phyloP scores from a whole-genome alignment of 1,284 basidiomycete species.

The Rhodotorula sp. region DNA sequence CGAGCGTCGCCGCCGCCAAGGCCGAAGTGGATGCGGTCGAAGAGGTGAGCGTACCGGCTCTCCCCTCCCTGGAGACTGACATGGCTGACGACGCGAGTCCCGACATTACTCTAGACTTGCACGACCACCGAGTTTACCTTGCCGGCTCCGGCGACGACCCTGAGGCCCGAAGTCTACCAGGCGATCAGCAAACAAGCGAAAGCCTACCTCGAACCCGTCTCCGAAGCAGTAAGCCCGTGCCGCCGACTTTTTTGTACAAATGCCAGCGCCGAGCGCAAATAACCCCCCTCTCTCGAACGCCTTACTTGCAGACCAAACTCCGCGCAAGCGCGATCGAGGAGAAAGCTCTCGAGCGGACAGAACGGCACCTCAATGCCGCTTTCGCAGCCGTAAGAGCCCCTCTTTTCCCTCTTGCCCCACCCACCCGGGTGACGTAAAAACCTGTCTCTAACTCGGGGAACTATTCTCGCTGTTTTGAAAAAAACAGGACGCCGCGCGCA shows the following conservation, averaged over 20 bases:
- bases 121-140: slow-evolving; percentile 9
- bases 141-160: slow-evolving; percentile 4
- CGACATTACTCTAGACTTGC: background rate
- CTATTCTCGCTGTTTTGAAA: too few relatives aligned
- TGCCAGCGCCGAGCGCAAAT: too few relatives aligned
- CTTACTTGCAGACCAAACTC: slow-evolving; percentile 19
- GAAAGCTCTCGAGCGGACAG: slow-evolving; percentile 2
- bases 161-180: slow-evolving; percentile 36
- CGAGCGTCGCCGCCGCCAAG: slow-evolving; percentile 3
- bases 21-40: slow-evolving; percentile 19
- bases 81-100: background rate
- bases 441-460: too few relatives aligned
- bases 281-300: too few relatives aligned
- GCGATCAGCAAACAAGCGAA: slow-evolving; percentile 24
- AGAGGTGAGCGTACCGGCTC: slow-evolving; percentile 6
- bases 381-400: slow-evolving; percentile 18
- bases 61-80: rapidly evolving
- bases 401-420: background rate
- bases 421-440: too few relatives aligned
- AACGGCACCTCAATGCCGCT: slow-evolving; percentile 10
- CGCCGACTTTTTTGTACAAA: too few relatives aligned
- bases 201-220: slow-evolving; percentile 25
- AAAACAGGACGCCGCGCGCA: slow-evolving; percentile 4
- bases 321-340: slow-evolving; percentile 20
- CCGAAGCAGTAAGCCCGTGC: slow-evolving; percentile 9